Evolutionary conservation across 371 early-diverging fungal species (phyloP).

Genomic region (Circinella umbellata): DNA sequence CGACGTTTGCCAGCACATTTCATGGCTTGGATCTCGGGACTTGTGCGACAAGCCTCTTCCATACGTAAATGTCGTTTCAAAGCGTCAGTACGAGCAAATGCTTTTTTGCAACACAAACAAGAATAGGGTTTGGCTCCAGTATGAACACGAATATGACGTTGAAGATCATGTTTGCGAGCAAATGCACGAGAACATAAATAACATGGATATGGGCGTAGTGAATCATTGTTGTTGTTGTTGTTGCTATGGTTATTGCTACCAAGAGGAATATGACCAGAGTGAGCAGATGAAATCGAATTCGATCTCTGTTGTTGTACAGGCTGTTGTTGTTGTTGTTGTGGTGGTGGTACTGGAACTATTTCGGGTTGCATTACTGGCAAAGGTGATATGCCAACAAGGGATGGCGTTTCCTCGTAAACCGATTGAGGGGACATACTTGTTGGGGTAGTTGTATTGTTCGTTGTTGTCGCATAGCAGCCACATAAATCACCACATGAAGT

Average conservation of each 20-base stretch:
- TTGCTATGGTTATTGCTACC: background rate
- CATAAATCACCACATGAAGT: background rate
- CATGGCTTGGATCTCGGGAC: slow-evolving; percentile 50
- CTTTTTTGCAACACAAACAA: slow-evolving; percentile 64
- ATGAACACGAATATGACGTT: slow-evolving; percentile 71
- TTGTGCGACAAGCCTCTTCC: slow-evolving; percentile 57
- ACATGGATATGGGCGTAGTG: slow-evolving; percentile 23
- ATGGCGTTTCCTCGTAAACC: too few species aligned
- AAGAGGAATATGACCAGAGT: too few species aligned
- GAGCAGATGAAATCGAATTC: too few species aligned
- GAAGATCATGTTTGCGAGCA: slow-evolving; percentile 70
- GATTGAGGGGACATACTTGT: too few species aligned
- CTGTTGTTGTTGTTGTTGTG: too few species aligned
- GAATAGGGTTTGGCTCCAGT: slow-evolving; percentile 69
- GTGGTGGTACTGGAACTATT: too few species aligned
- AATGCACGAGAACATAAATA: slow-evolving; percentile 37
- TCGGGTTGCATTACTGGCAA: too few species aligned
- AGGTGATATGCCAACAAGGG: too few species aligned
- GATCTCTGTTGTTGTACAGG: too few species aligned
- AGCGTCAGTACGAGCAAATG: slow-evolving; percentile 74
- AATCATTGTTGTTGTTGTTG: background rate
- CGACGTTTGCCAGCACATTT: slow-evolving; percentile 41
- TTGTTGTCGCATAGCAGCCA: background rate
- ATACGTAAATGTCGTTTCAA: slow-evolving; percentile 66
- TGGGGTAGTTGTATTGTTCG: too few species aligned